A percentile compares a stretch with the other conserved stretches of the same genome.
Evolutionary conservation across 2,329 filamentous ascomycete genomes (phyloP).

Genomic region (Trichophaea hybrida): DNA sequence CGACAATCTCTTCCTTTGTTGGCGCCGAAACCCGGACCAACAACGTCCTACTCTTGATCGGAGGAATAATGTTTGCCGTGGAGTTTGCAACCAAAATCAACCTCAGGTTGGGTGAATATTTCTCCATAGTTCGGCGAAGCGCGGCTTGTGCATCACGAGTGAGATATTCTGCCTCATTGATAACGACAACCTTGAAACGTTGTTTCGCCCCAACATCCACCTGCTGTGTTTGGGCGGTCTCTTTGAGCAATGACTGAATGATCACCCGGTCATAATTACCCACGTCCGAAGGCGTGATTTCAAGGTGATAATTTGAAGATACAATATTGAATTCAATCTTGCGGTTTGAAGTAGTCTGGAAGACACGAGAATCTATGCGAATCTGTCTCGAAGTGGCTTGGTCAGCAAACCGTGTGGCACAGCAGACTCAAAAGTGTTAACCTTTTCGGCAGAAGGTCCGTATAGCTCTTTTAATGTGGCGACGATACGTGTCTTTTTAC

Average conservation of each 20-base stretch:
- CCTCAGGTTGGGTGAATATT: constrained; percentile 89
- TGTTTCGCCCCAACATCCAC: constrained; percentile 87
- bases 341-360: constrained; percentile 87
- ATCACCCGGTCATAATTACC: constrained; percentile 94
- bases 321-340: constrained; percentile 99
- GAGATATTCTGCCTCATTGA: constrained; percentile 94
- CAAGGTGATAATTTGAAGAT: constrained; percentile 89
- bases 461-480: constrained; percentile 91
- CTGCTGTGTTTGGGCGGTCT: constrained; percentile 96
- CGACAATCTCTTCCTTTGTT: constrained; percentile 68
- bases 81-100: constrained; percentile 88
- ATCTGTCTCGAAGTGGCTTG: constrained; percentile 38
- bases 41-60: constrained; percentile 81
- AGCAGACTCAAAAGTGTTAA: neutral
- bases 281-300: constrained; percentile 94
- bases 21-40: constrained; percentile 85
- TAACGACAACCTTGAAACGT: constrained; percentile 94
- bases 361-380: constrained; percentile 94
- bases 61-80: constrained; percentile 97
- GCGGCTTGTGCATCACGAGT: constrained; percentile 91
- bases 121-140: constrained; percentile 92
- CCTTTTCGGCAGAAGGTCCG: constrained; percentile 87
- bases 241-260: constrained; percentile 86
- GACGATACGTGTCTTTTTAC: constrained; percentile 94
- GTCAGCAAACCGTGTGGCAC: neutral